Evolutionary conservation across 768 basidiomycete genomes (phyloP).

Genomic region (Amanita exitialis): DNA sequence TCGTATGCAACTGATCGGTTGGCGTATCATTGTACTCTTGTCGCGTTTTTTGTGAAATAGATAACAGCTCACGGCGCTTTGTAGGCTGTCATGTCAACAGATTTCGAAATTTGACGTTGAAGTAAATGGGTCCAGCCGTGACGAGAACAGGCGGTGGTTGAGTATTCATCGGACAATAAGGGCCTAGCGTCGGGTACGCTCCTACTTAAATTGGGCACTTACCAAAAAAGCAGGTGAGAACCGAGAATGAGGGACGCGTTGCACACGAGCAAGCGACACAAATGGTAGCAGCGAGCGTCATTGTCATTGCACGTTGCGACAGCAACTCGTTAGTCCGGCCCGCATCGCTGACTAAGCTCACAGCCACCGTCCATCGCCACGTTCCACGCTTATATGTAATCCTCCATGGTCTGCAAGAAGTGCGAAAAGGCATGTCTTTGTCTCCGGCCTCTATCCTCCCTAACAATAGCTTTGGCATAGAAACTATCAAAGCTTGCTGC

Average conservation of each 20-base stretch:
- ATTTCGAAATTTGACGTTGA: slow-evolving; percentile 25
- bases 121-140: slow-evolving; percentile 29
- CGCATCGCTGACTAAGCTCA: slow-evolving; percentile 2
- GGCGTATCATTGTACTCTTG: slow-evolving; percentile 36
- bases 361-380: slow-evolving; percentile 5
- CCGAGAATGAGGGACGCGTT: slow-evolving; percentile 17
- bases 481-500: slow-evolving; percentile 89
- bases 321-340: slow-evolving; percentile 13
- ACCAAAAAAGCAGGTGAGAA: slow-evolving; percentile 25
- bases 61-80: slow-evolving; percentile 25
- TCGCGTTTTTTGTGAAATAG: slow-evolving; percentile 36
- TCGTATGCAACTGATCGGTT: slow-evolving; percentile 36
- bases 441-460: slow-evolving; percentile 11
- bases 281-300: slow-evolving; percentile 25
- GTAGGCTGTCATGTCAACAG: slow-evolving; percentile 48
- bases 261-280: slow-evolving; percentile 11
- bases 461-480: slow-evolving; percentile 29
- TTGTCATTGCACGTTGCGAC: slow-evolving; percentile 27
- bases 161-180: slow-evolving; percentile 40
- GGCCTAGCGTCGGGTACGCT: slow-evolving; percentile 31
- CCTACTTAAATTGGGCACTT: slow-evolving; percentile 24
- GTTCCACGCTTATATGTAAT: slow-evolving; percentile 11
- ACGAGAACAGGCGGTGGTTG: slow-evolving; percentile 22
- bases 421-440: slow-evolving; percentile 56
- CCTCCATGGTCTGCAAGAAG: slow-evolving; percentile 78